Percentiles rank a stretch among this genome's conserved stretches.
These are phyloP conservation scores for Pulveroboletus sp. DNA, from an alignment of 768 basidiomycete genomes.

Conservation along the genomic window DNA sequence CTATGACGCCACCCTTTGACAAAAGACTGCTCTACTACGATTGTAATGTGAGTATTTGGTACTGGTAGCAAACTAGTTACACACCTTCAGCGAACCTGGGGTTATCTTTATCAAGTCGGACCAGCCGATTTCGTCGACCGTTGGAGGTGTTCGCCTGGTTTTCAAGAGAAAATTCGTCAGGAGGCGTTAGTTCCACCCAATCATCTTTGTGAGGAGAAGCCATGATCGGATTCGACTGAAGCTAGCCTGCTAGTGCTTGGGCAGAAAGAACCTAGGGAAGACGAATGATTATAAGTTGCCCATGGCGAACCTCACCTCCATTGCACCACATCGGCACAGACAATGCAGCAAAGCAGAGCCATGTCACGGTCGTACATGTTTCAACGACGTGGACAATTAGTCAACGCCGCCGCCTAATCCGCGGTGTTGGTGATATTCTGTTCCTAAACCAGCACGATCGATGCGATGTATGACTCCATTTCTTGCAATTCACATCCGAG, in stretches of 20 bases:
- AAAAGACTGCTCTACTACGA: conserved; percentile 49
- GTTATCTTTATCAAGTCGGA: conserved; percentile 35
- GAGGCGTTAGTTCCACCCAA: conserved; percentile 27
- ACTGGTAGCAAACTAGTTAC: conserved; percentile 10
- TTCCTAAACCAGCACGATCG: conserved; percentile 9
- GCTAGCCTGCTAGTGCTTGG: conserved; percentile 1
- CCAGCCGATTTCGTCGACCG: conserved; percentile 42
- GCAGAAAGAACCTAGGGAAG: neutral
- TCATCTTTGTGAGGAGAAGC: conserved; percentile 16
- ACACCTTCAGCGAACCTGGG: conserved; percentile 41
- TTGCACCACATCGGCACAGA: conserved; percentile 22
- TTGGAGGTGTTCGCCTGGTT: conserved; percentile 39
- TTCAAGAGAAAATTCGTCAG: conserved; percentile 37
- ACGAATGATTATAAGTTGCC: conserved; percentile 20
- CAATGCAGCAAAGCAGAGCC: conserved; percentile 2
- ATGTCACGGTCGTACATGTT: conserved; percentile 9
- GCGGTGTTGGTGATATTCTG: conserved; percentile 8
- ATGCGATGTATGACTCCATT: conserved; percentile 4
- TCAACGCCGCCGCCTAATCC: neutral
- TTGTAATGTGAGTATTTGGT: neutral
- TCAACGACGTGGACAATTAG: conserved; percentile 22
- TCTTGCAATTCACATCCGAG: neutral
- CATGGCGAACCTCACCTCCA: conserved; percentile 19
- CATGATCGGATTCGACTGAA: conserved; percentile 17
- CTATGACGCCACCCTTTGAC: conserved; percentile 55